Conservation (phyloP, 2,329 filamentous ascomycete genomes). For the Epichloe typhina region DNA sequence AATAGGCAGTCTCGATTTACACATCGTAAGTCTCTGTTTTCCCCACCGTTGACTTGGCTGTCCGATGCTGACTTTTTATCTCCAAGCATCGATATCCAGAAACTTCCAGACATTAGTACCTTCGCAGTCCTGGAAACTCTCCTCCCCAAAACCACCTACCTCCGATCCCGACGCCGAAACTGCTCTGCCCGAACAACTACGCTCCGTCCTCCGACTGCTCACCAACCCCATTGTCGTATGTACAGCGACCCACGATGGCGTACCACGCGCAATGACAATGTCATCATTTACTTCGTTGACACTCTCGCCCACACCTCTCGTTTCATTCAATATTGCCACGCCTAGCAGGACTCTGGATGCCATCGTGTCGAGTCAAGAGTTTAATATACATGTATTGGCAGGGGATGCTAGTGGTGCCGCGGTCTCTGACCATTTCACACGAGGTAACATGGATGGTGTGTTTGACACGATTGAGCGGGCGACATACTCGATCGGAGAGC, state of each 20-base stretch:
- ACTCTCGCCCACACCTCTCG: constrained; percentile 34
- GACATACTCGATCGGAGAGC: constrained; percentile 8
- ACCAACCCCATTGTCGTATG: constrained; percentile 43
- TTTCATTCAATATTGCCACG: constrained; percentile 44
- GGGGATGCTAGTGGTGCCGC: constrained; percentile 33
- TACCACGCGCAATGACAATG: constrained; percentile 41
- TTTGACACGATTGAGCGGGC: constrained; percentile 16
- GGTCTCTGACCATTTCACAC: constrained; percentile 38
- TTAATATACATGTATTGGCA: constrained; percentile 43
- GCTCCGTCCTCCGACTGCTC: constrained; percentile 39
- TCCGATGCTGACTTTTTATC: background rate
- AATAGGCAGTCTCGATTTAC: background rate
- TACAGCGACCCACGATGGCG: constrained; percentile 27
- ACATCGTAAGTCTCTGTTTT: background rate
- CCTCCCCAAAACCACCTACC: constrained; percentile 19
- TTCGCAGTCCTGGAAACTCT: constrained; percentile 16
- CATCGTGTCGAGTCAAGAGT: constrained; percentile 27
- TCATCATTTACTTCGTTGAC: constrained; percentile 46
- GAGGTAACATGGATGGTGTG: constrained; percentile 30
- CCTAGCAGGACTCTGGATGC: constrained; percentile 44
- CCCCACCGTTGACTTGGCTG: background rate
- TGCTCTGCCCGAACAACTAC: constrained; percentile 33
- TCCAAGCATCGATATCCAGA: background rate
- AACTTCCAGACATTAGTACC: constrained; percentile 9
- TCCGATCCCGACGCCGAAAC: constrained; percentile 19